Base-by-base conservation (phyloP, 148 eudicot species). In the Persicaria tinctoria region DNA sequence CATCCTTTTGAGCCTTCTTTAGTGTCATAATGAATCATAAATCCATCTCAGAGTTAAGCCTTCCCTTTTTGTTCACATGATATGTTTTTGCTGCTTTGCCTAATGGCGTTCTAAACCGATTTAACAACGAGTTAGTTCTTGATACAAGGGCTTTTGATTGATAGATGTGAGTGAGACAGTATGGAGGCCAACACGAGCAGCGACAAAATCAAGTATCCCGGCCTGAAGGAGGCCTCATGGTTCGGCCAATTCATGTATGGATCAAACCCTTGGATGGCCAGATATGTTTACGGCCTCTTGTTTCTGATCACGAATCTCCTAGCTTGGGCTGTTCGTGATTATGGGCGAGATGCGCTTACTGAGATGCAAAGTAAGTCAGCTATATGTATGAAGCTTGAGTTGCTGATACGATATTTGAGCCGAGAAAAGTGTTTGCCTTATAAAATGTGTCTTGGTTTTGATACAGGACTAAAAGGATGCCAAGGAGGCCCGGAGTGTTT, bases 201-300 rank as follows among this genome's bases (percentile, higher is more conserved):
- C 66, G 72, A 12, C 78, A 79, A 76, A 68, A 80, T 76, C 54
- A 84, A 86, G 80, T 90, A 92, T 63, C 83, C 84, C 27, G 89
- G 84, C 75, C 71, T 92, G 62, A 75, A 76, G 76, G 82, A 83
- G 46, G 88, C 90, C 14, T 78, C 95, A 46, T 92, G 95, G 92
- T 90, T 83, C 73, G 78, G 79, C 60, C 97, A 92, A 46, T 92
- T 92, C 59, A 80, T 78, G 2, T 74, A 77, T 80, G 97, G 97
- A 48, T 88, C 90, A 23, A 92, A 92, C 81, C 97, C 97, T 18
- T 92, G 89, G 91, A 90, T 92, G 95, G 97, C 97, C 38, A 84
- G 97, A 90, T 92, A 92, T 83, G 87, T 87, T 32, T 92, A 92
- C 32, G 87, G 93, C 48, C 78, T 92, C 73, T 79, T 92, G 72